Percentiles rank a stretch among this genome's conserved stretches.
These are phyloP conservation scores for Physaria fendleri DNA, from an alignment of 345 rosid species.

Conservation along the genomic window DNA sequence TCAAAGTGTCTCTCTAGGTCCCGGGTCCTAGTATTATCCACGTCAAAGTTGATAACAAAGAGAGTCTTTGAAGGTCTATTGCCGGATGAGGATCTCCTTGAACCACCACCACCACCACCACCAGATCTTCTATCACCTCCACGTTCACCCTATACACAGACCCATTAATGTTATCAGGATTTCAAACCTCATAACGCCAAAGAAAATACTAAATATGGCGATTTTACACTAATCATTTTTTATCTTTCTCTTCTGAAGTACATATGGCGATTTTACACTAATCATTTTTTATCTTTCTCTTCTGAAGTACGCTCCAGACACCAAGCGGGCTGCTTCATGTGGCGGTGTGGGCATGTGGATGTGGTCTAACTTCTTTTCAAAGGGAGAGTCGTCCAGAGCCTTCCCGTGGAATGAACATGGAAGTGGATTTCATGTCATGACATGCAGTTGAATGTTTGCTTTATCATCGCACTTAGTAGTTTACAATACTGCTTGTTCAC, in stretches of 20 bases:
- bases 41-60: conserved; percentile 94
- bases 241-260: conserved; percentile 21
- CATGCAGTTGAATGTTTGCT: conserved; percentile 2
- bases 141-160: conserved; percentile 63
- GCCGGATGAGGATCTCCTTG: conserved; percentile 57
- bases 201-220: conserved; percentile 91
- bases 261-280: conserved; percentile 23
- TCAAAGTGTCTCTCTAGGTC: conserved; percentile 95
- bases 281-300: conserved; percentile 27
- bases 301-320: conserved; percentile 39
- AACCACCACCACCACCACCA: conserved; percentile 42
- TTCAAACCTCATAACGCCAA: conserved; percentile 54
- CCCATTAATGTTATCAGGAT: background rate
- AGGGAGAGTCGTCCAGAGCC: background rate
- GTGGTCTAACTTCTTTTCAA: background rate
- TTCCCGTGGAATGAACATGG: background rate
- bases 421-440: conserved; percentile 6
- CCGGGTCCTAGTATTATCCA: conserved; percentile 69
- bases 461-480: background rate
- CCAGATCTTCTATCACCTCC: conserved; percentile 55
- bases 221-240: conserved; percentile 42
- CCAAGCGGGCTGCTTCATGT: conserved; percentile 29
- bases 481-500: background rate
- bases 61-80: conserved; percentile 81
- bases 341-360: background rate